Conservation (phyloP, 2,329 filamentous ascomycete species). For the Curvularia verruculosa region DNA sequence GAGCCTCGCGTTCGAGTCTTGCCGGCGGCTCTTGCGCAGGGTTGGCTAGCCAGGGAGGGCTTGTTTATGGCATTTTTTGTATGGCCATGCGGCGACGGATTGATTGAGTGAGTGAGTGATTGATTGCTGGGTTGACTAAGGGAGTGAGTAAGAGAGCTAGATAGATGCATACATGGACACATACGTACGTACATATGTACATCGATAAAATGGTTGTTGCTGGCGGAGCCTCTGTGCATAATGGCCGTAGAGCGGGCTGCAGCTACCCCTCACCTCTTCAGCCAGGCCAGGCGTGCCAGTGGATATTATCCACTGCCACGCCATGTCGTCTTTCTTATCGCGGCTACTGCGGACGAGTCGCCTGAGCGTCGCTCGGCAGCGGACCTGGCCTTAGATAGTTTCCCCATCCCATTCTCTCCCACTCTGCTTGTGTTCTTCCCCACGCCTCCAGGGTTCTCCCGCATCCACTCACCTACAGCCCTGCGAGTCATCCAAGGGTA, state of each 20-base stretch:
- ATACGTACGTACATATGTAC: too few relatives aligned
- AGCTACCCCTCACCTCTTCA: slow-evolving; percentile 23
- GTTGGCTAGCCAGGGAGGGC: too few relatives aligned
- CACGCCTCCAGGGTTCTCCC: slow-evolving; percentile 27
- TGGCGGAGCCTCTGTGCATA: too few relatives aligned
- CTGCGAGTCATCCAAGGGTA: slow-evolving; percentile 27
- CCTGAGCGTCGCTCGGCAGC: slow-evolving; percentile 9
- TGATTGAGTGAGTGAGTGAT: too few relatives aligned
- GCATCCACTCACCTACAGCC: slow-evolving; percentile 6
- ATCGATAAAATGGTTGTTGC: too few relatives aligned
- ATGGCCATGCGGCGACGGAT: background rate
- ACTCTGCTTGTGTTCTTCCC: slow-evolving; percentile 19
- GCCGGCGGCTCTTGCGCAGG: too few relatives aligned
- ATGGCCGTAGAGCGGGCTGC: background rate
- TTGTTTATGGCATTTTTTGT: too few relatives aligned
- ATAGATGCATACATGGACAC: too few relatives aligned
- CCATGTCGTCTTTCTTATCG: slow-evolving; percentile 28
- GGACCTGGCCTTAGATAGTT: slow-evolving; percentile 16
- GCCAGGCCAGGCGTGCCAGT: slow-evolving; percentile 8
- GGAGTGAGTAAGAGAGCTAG: too few relatives aligned
- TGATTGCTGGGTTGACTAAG: too few relatives aligned
- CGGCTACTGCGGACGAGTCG: slow-evolving; percentile 40
- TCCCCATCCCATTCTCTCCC: slow-evolving; percentile 14
- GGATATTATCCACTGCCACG: slow-evolving; percentile 23
- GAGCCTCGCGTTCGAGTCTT: slow-evolving; percentile 1